Evolutionary conservation across 495 filamentous ascomycete species (phyloP), one percentile per base, ranked within the genome.

Genomic region (Penicillium waksmanii): DNA sequence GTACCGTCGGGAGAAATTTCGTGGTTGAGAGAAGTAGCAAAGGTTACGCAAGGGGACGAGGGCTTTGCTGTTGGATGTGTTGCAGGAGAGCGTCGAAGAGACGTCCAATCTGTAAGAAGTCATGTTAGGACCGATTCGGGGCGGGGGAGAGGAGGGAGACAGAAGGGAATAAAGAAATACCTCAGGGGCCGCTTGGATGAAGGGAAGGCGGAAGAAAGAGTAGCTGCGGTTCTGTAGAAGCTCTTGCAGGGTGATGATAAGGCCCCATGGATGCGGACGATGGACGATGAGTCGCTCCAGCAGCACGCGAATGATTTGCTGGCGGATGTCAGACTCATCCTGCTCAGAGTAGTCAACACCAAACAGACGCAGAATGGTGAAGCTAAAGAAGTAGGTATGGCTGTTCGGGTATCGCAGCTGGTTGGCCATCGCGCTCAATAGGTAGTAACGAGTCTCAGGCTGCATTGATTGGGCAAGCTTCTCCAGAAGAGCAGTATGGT

Each of bases 221-320:
- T 91, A 93, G 65, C 84, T 89, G 44, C 88, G 86, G 68, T 96
- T 97, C 78, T 96, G 95, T 56, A 96, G 80, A 47, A 99, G 80
- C 77, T 98, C 96, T 46, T 96, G 77, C 50, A 96, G 82, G 19
- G 92, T 96, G 57, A 96, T 88, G 71, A 97, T 90, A 42, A 98
- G 74, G 15, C 95, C 95, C 95, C 95, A 99, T 13, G 95, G 93
- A 71, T 98, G 96, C 33, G 95, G 95, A 70, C 93, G 91, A 71
- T 90, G 91, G 17, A 93, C 91, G 51, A 94, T 85, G 50, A 97
- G 75, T 40, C 95, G 83, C 78, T 99, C 95, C 5, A 97, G 73
- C 44, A 98, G 75, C 44, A 97, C 86, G 23, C 93, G 85, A 44
- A 91, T 90, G 61, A 98, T 91, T 71, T 96, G 90, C 74, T 98